Evolutionary conservation across 805 yeast genomes (phyloP).

Genomic region (Cyberlindnera petersonii): DNA sequence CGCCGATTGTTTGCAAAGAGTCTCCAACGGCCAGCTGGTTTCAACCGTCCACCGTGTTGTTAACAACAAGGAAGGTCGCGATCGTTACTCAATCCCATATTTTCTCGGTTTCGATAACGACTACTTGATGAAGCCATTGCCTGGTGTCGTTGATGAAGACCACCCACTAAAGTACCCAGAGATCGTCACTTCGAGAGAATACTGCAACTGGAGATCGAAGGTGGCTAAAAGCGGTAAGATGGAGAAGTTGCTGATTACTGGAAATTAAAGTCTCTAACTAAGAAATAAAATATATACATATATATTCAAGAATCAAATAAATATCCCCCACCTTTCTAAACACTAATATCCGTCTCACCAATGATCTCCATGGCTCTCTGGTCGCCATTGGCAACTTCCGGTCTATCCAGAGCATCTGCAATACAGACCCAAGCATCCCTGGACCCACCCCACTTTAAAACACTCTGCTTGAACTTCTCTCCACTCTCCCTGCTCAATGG

Average conservation of each 20-base stretch:
- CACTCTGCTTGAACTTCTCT: conserved; percentile 60
- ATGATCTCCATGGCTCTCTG: conserved; percentile 60
- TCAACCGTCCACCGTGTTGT: conserved; percentile 40
- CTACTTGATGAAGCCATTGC: conserved; percentile 21
- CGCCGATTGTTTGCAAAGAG: conserved; percentile 37
- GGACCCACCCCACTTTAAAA: conserved; percentile 92
- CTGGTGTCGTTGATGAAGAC: conserved; percentile 20
- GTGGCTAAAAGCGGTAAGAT: conserved; percentile 12
- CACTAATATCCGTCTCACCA: conserved; percentile 32
- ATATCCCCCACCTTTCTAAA: conserved; percentile 1
- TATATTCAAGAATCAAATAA: background rate
- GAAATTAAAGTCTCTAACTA: background rate
- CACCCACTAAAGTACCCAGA: conserved; percentile 20
- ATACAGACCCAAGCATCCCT: conserved; percentile 84
- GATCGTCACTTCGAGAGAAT: conserved; percentile 7
- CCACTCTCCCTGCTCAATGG: conserved; percentile 78
- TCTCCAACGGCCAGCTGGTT: conserved; percentile 35
- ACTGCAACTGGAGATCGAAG: conserved; percentile 11
- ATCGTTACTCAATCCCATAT: conserved; percentile 26
- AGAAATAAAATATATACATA: background rate
- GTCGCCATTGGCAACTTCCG: conserved; percentile 62
- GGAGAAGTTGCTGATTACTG: conserved; percentile 5
- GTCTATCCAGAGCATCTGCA: conserved; percentile 69
- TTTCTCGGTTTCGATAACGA: conserved; percentile 24
- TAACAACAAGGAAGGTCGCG: conserved; percentile 18